Percentiles rank a stretch among this genome's conserved stretches.
Conservation (phyloP, 2,329 filamentous ascomycete species). For the Stagonosporopsis tanaceti region DNA sequence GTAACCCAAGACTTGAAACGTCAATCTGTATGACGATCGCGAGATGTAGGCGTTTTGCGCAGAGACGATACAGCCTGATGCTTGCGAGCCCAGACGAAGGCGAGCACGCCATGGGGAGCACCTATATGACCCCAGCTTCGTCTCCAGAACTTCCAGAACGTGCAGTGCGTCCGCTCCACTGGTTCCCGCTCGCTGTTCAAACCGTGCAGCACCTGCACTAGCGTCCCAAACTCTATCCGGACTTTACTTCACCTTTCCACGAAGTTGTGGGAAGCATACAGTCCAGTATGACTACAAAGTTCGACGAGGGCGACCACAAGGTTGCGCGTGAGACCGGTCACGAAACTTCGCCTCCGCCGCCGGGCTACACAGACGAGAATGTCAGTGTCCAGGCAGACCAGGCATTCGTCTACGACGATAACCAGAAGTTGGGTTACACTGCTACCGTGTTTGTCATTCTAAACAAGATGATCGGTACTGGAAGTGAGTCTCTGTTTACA, state of each 20-base stretch:
- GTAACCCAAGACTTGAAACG: constrained; percentile 38
- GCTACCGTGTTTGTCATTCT: constrained; percentile 46
- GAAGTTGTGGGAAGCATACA: background rate
- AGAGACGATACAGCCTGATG: background rate
- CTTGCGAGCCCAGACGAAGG: background rate
- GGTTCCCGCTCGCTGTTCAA: background rate
- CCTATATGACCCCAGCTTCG: constrained; percentile 29
- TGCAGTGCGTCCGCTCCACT: constrained; percentile 22
- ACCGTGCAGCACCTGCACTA: constrained; percentile 1
- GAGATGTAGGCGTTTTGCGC: constrained; percentile 25
- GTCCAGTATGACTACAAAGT: constrained; percentile 31
- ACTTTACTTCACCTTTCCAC: background rate
- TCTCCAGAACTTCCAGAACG: constrained; percentile 5
- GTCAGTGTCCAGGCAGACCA: constrained; percentile 44
- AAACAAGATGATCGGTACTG: constrained; percentile 44
- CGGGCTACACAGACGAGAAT: constrained; percentile 28
- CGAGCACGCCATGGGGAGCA: constrained; percentile 25
- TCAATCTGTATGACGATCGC: constrained; percentile 38
- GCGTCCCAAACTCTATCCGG: constrained; percentile 1
- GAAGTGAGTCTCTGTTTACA: constrained; percentile 31
- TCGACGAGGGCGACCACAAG: constrained; percentile 31
- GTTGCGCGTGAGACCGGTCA: constrained; percentile 24
- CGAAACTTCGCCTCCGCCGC: constrained; percentile 24
- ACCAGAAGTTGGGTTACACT: constrained; percentile 45
- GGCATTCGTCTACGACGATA: constrained; percentile 43